phyloP scores from a whole-genome alignment of 768 basidiomycete genomes.

The Dentipellis fragilis region DNA sequence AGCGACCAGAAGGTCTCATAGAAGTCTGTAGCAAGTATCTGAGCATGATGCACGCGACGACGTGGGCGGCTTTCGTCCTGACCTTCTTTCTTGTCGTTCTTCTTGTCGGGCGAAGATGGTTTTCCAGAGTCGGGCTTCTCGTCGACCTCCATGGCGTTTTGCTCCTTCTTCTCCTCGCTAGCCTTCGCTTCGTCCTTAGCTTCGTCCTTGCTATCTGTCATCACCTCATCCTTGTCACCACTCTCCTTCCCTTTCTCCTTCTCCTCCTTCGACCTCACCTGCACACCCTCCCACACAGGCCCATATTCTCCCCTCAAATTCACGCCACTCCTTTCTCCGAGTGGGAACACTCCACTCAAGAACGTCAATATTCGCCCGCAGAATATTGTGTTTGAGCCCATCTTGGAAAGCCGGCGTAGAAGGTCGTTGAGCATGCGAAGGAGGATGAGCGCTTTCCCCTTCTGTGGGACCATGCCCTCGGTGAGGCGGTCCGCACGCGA shows the following conservation, averaged over 20 bases:
- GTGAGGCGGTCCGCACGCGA: conserved; percentile 59
- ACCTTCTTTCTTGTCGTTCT: conserved; percentile 58
- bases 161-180: conserved; percentile 16
- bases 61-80: not conserved
- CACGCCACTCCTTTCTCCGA: conserved; percentile 86
- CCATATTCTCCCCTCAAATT: conserved; percentile 86
- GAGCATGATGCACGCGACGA: not conserved
- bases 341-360: conserved; percentile 73
- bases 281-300: conserved; percentile 64
- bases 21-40: conserved; percentile 39
- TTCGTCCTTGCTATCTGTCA: conserved; percentile 10
- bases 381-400: conserved; percentile 75
- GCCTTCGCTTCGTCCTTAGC: not conserved
- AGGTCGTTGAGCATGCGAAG: conserved; percentile 83
- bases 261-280: conserved; percentile 25
- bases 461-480: conserved; percentile 71
- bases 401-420: conserved; percentile 77
- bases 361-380: conserved; percentile 86
- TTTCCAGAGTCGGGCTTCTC: not conserved
- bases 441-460: conserved; percentile 79
- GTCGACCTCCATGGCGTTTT: conserved; percentile 49
- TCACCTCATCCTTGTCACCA: conserved; percentile 34
- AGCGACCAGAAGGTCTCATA: conserved; percentile 88
- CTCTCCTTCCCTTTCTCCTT: conserved; percentile 21
- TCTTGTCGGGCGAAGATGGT: conserved; percentile 17